Conservation (phyloP, 78 protist genomes). For the Tieghemostelium lacteum region DNA sequence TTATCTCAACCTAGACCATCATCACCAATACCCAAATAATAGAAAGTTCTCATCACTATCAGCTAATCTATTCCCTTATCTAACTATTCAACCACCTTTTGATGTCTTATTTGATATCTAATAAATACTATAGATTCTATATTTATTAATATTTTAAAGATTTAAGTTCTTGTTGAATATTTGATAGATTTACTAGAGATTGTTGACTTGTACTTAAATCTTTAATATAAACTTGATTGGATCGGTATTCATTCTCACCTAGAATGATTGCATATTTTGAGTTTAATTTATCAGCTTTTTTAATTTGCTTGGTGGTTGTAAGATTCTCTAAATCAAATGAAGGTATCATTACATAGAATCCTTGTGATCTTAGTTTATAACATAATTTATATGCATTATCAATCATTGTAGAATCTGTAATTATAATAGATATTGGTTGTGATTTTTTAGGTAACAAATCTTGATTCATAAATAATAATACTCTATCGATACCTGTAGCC, state of each 20-base stretch:
- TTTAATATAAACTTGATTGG: slow-evolving; percentile 1
- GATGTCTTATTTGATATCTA: neutral
- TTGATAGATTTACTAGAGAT: neutral
- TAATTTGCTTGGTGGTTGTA: slow-evolving; percentile 32
- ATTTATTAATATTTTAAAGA: neutral
- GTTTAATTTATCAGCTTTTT: neutral
- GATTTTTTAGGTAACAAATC: neutral
- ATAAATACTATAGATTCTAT: too few species aligned
- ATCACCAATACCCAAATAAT: slow-evolving; percentile 1
- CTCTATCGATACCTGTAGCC: slow-evolving; percentile 70
- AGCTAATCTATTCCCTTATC: slow-evolving; percentile 37
- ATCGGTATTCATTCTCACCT: slow-evolving; percentile 10
- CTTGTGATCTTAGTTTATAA: slow-evolving; percentile 11
- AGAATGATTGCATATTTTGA: slow-evolving; percentile 18
- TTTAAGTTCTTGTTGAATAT: neutral
- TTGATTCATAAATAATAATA: slow-evolving; percentile 1
- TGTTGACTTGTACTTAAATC: neutral
- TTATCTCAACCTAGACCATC: neutral
- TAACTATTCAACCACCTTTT: slow-evolving; percentile 26
- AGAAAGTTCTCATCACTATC: slow-evolving; percentile 50
- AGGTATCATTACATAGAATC: neutral
- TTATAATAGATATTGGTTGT: slow-evolving; percentile 1
- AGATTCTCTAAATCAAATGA: neutral
- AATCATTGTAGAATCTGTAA: neutral
- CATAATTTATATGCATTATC: slow-evolving; percentile 7